These are phyloP conservation scores for Ogataea salicorniae DNA, from an alignment of 805 yeast genomes.

Conservation along the genomic window DNA sequence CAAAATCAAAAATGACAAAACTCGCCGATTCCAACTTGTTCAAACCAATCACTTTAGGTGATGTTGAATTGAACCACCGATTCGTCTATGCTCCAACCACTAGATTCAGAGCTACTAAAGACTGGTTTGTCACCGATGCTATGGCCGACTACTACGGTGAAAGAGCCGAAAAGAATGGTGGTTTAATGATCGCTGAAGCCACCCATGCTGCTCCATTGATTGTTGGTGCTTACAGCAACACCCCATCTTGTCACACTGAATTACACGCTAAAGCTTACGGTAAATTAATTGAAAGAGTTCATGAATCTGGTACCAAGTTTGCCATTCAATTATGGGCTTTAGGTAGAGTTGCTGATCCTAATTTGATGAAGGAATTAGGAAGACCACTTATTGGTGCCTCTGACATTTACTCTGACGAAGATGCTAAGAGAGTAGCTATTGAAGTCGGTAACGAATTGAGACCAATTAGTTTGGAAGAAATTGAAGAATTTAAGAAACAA, in stretches of 20 bases:
- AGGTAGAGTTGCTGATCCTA: conserved; percentile 35
- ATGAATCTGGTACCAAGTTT: conserved; percentile 40
- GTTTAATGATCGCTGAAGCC: conserved; percentile 57
- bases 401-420: conserved; percentile 37
- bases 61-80: conserved; percentile 32
- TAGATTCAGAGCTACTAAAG: conserved; percentile 33
- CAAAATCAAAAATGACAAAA: neutral
- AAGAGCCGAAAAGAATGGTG: conserved; percentile 49
- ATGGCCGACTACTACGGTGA: conserved; percentile 46
- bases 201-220: conserved; percentile 38
- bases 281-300: conserved; percentile 40
- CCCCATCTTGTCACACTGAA: conserved; percentile 45
- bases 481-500: conserved; percentile 36
- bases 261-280: conserved; percentile 45
- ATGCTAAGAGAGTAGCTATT: conserved; percentile 30
- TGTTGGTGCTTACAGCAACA: conserved; percentile 37
- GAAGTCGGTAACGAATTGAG: conserved; percentile 41
- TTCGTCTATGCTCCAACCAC: conserved; percentile 47
- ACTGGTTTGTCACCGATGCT: conserved; percentile 37
- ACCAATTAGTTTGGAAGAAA: conserved; percentile 36
- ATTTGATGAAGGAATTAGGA: conserved; percentile 30
- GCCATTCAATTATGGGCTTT: conserved; percentile 48
- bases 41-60: conserved; percentile 38
- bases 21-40: conserved; percentile 23
- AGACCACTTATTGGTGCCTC: conserved; percentile 31